phyloP scores from a whole-genome alignment of 768 basidiomycete genomes.

The Mycena alexandri region DNA sequence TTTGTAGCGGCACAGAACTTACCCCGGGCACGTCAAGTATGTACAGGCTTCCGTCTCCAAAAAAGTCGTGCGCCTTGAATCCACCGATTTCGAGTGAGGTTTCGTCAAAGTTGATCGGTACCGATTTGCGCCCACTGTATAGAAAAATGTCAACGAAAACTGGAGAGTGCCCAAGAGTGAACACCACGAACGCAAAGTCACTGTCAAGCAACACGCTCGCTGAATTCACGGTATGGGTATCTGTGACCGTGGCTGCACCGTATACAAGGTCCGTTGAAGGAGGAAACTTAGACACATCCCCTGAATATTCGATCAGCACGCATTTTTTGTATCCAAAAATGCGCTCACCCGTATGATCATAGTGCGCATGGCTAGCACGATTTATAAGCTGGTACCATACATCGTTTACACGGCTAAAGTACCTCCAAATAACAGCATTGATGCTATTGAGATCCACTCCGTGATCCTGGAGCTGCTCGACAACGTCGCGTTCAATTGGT shows the following conservation, averaged over 20 bases:
- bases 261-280: slow-evolving; percentile 35
- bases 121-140: slow-evolving; percentile 38
- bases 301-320: neutral
- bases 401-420: neutral
- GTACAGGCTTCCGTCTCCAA: slow-evolving; percentile 43
- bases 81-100: slow-evolving; percentile 37
- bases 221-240: slow-evolving; percentile 18
- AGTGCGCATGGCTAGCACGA: slow-evolving; percentile 34
- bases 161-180: no score
- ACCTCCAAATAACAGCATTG: slow-evolving; percentile 41
- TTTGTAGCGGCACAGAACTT: neutral
- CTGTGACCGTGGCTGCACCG: slow-evolving; percentile 24
- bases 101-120: slow-evolving; percentile 26
- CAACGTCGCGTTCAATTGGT: slow-evolving; percentile 30
- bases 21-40: slow-evolving; percentile 41
- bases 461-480: slow-evolving; percentile 30
- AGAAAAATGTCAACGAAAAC: neutral
- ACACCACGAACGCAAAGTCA: slow-evolving; percentile 34
- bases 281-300: slow-evolving; percentile 41
- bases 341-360: slow-evolving; percentile 38
- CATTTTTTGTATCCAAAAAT: neutral
- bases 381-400: neutral
- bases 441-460: slow-evolving; percentile 35
- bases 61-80: slow-evolving; percentile 38
- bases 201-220: slow-evolving; percentile 33